A percentile compares a stretch with the other conserved stretches of the same genome.
Conservation (phyloP, 352 stramenopile genomes). For the Globisporangium cederbergense region DNA sequence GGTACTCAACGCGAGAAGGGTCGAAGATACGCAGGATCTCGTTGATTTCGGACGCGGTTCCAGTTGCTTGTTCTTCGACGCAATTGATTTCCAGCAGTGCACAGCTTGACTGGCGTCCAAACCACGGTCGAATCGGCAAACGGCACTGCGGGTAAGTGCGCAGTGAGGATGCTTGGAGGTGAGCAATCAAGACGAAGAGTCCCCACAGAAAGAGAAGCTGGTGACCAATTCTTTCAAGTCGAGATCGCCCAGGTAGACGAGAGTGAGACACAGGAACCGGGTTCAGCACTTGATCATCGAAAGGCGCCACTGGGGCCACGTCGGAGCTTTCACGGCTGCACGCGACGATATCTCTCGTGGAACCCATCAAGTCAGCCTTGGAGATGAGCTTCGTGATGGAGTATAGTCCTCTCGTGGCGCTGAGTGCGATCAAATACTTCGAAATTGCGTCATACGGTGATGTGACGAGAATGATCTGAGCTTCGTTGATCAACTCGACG, state of each 20-base stretch:
- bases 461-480: constrained; percentile 20
- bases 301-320: neutral
- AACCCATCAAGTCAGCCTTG: neutral
- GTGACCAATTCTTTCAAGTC: constrained; percentile 13
- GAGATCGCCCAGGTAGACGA: neutral
- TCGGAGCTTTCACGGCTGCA: neutral
- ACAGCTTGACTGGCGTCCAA: constrained; percentile 17
- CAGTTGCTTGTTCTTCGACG: constrained; percentile 5
- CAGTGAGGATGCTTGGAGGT: constrained; percentile 15
- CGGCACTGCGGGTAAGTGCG: constrained; percentile 15
- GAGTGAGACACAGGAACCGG: neutral
- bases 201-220: constrained; percentile 18
- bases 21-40: constrained; percentile 14
- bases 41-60: constrained; percentile 18
- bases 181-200: constrained; percentile 12
- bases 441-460: constrained; percentile 16
- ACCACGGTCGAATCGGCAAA: constrained; percentile 25
- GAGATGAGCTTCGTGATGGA: constrained; percentile 18
- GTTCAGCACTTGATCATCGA: neutral
- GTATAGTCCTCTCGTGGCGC: constrained; percentile 19
- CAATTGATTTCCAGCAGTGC: constrained; percentile 30
- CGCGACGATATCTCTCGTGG: too few species aligned
- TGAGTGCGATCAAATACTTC: constrained; percentile 27
- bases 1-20: constrained; percentile 12
- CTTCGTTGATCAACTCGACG: constrained; percentile 23